Evolutionary conservation across 1,139 yeast species (phyloP), one percentile per base, ranked within the genome.

Genomic region (Diutina siamensis): DNA sequence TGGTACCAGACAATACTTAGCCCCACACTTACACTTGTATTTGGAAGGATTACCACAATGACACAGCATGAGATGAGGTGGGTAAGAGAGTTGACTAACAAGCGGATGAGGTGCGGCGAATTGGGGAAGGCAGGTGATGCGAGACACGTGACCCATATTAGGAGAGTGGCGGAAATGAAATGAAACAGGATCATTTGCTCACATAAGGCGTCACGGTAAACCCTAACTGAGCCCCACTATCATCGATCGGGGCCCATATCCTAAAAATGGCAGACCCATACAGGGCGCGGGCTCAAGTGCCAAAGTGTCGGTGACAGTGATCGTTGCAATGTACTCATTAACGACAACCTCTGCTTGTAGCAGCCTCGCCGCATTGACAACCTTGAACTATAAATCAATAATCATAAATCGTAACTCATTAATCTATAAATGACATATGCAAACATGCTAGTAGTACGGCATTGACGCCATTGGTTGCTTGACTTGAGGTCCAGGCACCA

Each of bases 1-100:
- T 13, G 15, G 7, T 4, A 40, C 44, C 35, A 31, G 35, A 28
- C 44, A 40, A 21, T 40, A 40, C 10, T 33, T 13, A 4, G 13
- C 44, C 3, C 44, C 44, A 19, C 44, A 40, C 15, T 28, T 28
- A 32, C 44, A 40, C 35, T 21, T 19, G 44, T 40, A 40, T 33
- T 28, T 28, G 3, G 27, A 20, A 4, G 15, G 19, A 9, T 10
- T 12, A 21, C 44, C 44, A 31, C 44, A 40, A 4, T 4, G 28
- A 25, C 42, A 38, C 32, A n/a, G 18, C 12, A 35, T 35, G 28
- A 35, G 27, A 21, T 13, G 40, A 22, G 8, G 22, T 7, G 38
- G n/a, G n/a, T n/a, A 33, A 7, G 7, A 8, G 12, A 27, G 31
- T 27, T 27, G 12, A 8, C 12, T 27, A 27, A 27, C 7, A 27